phyloP scores from a whole-genome alignment of 495 filamentous ascomycete species.

The Glarea lozoyensis region DNA sequence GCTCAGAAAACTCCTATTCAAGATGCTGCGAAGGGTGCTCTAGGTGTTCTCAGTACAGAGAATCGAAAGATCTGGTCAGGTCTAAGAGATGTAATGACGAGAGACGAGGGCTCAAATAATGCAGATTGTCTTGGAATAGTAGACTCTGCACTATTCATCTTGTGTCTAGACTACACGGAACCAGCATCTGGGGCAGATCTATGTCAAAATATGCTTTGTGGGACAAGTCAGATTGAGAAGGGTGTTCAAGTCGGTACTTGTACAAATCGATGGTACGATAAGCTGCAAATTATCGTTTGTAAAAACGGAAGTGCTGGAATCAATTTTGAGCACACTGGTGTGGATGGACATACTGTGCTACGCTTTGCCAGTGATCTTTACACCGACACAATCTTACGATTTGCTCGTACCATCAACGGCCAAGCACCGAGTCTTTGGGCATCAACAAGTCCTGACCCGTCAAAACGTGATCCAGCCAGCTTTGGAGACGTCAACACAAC shows the following conservation, averaged over 20 bases:
- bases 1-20: slow-evolving; percentile 82
- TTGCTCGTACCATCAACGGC: slow-evolving; percentile 92
- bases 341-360: slow-evolving; percentile 94
- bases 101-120: slow-evolving; percentile 84
- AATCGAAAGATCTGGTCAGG: slow-evolving; percentile 95
- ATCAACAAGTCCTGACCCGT: slow-evolving; percentile 81
- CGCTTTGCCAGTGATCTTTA: slow-evolving; percentile 95
- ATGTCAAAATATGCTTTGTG: slow-evolving; percentile 97
- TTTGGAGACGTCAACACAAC: slow-evolving; percentile 94
- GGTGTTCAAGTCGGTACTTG: slow-evolving; percentile 96
- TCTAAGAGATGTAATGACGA: slow-evolving; percentile 78
- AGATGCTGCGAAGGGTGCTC: slow-evolving; percentile 85
- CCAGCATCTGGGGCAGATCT: slow-evolving; percentile 69
- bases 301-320: slow-evolving; percentile 97
- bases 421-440: slow-evolving; percentile 89
- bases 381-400: slow-evolving; percentile 95
- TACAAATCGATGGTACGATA: slow-evolving; percentile 98
- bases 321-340: slow-evolving; percentile 98
- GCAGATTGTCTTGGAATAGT: slow-evolving; percentile 90
- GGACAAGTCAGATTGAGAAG: slow-evolving; percentile 80
- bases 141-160: slow-evolving; percentile 84
- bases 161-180: slow-evolving; percentile 89
- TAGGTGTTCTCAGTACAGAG: slow-evolving; percentile 92
- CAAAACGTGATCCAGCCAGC: slow-evolving; percentile 84
- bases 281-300: slow-evolving; percentile 98